Evolutionary conservation across 306 rosid genomes (phyloP).

Genomic region (Rubus idaeus): DNA sequence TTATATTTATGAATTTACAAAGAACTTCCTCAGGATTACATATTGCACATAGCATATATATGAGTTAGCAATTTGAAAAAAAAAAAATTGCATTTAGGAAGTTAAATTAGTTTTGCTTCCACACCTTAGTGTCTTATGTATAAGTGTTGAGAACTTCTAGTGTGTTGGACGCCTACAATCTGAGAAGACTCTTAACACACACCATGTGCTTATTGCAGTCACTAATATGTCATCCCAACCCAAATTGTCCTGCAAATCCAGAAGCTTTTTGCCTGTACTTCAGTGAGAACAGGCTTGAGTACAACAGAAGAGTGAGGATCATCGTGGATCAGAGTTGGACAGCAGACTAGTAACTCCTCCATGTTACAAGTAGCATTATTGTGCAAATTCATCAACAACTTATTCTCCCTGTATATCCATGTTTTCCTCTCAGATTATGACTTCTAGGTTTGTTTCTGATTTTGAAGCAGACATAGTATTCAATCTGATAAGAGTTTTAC

Average conservation of each 20-base stretch:
- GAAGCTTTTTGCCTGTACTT: conserved; percentile 4
- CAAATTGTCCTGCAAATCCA: not conserved
- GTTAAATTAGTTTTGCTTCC: not conserved
- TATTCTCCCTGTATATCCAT: not conserved
- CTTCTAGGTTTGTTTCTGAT: not conserved
- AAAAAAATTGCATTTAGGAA: no score
- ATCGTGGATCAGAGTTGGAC: conserved; percentile 2
- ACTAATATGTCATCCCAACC: not conserved
- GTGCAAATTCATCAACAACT: not conserved
- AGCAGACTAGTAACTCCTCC: not conserved
- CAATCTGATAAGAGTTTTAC: not conserved
- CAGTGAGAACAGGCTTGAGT: not conserved
- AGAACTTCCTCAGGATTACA: not conserved
- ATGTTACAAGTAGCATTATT: not conserved
- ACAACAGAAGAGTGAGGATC: not conserved
- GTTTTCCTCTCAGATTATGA: not conserved
- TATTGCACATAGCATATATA: not conserved
- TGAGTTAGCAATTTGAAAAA: no score
- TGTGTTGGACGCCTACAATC: not conserved
- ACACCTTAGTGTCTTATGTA: not conserved
- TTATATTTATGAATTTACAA: not conserved
- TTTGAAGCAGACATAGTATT: not conserved
- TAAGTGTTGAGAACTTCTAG: not conserved
- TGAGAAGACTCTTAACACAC: not conserved
- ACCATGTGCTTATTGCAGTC: not conserved